Base-by-base conservation (phyloP, 2,329 filamentous ascomycete species). In the Microdochium bolleyi region DNA sequence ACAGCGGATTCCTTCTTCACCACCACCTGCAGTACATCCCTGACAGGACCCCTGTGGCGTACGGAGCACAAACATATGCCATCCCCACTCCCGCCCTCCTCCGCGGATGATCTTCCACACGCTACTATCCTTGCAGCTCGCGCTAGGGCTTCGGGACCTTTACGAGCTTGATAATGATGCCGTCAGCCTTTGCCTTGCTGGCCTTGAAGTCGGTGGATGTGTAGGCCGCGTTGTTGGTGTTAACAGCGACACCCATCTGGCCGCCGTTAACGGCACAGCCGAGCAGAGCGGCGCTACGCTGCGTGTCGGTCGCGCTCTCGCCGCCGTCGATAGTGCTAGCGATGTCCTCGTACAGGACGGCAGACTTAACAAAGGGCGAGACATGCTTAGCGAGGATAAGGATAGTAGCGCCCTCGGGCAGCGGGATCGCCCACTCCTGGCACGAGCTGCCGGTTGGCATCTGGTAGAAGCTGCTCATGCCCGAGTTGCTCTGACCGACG, bases 201-300 rank as follows among this genome's bases (percentile, higher is more conserved):
- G 7, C 14, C 34, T 38, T 38, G 34, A 38, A 38, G 13, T 38
- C 34, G 34, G 34, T 19, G 4, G 14, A 38, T 14, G 34, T 4
- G 53, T 62, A 62, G 2, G 52, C 49, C 10, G 55, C 50, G 49
- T 58, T 54, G 11, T 52, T 48, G 3, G 52, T 16, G 53, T 62
- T 57, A 21, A 52, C 54, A n/a, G 38, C 49, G 24, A 60, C 60
- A 34, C 55, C 58, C 3, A 57, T 49, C 37, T 50, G 49, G 27
- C 62, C 59, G 21, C 67, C 67, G 24, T 58, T 52, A 7, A 55
- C 56, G 11, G 53, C 54, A 49, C 67, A 68, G 48, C 64, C 64
- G 32, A 68, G 62, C 38, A 65, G 38, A 4, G 53, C 38, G 21
- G 48, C 49, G 5, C 49, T n/a, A 30, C 48, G 30, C 30, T 56